Evolutionary conservation across 2,329 filamentous ascomycete genomes (phyloP).

Genomic region (Dryadomyces quercivorus): DNA sequence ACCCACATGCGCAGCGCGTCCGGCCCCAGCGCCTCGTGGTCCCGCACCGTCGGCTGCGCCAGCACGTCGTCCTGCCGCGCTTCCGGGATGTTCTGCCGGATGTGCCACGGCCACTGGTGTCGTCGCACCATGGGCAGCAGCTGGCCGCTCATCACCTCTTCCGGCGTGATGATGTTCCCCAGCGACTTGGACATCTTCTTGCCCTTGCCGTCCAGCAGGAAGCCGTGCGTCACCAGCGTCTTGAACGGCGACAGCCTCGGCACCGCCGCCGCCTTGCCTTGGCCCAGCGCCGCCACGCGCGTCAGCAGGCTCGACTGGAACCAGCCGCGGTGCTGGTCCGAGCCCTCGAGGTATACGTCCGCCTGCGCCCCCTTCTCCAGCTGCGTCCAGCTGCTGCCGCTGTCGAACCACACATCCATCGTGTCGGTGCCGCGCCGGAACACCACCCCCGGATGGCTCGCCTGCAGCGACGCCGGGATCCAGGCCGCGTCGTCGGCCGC

Average conservation of each 20-base stretch:
- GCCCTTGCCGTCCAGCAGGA: conserved; percentile 78
- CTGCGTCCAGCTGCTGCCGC: conserved; percentile 81
- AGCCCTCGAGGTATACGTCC: conserved; percentile 87
- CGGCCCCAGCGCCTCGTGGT: conserved; percentile 63
- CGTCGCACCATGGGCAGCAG: conserved; percentile 50
- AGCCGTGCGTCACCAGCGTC: conserved; percentile 88
- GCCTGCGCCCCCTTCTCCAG: conserved; percentile 36
- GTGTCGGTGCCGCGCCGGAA: conserved; percentile 79
- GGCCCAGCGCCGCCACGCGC: conserved; percentile 52
- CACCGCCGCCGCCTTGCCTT: too few species aligned
- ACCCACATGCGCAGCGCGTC: conserved; percentile 87
- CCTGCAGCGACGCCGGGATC: conserved; percentile 52
- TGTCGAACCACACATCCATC: conserved; percentile 99
- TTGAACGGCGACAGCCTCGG: conserved; percentile 67
- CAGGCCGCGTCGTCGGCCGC: conserved; percentile 61
- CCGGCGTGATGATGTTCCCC: conserved; percentile 73
- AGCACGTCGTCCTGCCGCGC: neutral
- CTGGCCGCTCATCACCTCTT: conserved; percentile 74
- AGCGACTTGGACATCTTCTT: conserved; percentile 98
- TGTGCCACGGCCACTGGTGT: conserved; percentile 4
- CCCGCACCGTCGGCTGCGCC: conserved; percentile 2
- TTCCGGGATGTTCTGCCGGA: neutral
- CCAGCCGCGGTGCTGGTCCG: conserved; percentile 95
- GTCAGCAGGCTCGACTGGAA: conserved; percentile 95
- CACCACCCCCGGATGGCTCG: conserved; percentile 24